Percentiles rank a stretch among this genome's conserved stretches.
These are phyloP conservation scores for Caryocar brasiliense DNA, from an alignment of 441 rosid genomes.

Conservation along the genomic window DNA sequence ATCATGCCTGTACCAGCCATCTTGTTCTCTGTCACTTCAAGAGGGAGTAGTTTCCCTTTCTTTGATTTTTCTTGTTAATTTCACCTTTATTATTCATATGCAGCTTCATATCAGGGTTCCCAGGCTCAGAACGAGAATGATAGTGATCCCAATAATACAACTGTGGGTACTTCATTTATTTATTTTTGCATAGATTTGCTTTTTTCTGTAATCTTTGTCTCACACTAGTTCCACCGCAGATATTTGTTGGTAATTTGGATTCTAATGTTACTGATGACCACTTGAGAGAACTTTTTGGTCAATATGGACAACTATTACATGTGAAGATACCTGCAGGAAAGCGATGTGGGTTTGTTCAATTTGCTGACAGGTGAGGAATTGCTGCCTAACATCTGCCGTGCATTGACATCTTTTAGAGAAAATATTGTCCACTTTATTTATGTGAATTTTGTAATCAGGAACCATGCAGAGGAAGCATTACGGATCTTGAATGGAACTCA, in stretches of 20 bases:
- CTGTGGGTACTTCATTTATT: conserved; percentile 46
- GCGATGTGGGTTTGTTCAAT: conserved; percentile 93
- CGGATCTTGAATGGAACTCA: conserved; percentile 52
- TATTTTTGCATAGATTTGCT: neutral
- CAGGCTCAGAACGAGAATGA: conserved; percentile 56
- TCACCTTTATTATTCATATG: conserved; percentile 21
- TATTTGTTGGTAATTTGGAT: conserved; percentile 80
- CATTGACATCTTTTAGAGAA: neutral
- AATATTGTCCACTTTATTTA: neutral
- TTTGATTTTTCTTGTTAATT: neutral
- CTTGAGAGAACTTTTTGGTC: conserved; percentile 70
- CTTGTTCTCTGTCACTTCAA: neutral
- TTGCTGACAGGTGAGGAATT: conserved; percentile 58
- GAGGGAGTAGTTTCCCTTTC: neutral
- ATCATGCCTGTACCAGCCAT: neutral
- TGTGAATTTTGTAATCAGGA: conserved; percentile 36
- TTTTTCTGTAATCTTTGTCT: neutral
- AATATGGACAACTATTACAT: conserved; percentile 67
- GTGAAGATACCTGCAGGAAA: conserved; percentile 88
- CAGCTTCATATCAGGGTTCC: conserved; percentile 67
- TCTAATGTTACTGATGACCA: conserved; percentile 51
- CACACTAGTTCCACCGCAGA: conserved; percentile 29
- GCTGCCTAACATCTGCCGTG: neutral
- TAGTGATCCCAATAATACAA: conserved; percentile 79
- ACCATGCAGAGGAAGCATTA: conserved; percentile 85